Evolutionary conservation across 2,329 filamentous ascomycete genomes (phyloP), one percentile per base, ranked within the genome.

Genomic region (Coniochaeta ligniaria): DNA sequence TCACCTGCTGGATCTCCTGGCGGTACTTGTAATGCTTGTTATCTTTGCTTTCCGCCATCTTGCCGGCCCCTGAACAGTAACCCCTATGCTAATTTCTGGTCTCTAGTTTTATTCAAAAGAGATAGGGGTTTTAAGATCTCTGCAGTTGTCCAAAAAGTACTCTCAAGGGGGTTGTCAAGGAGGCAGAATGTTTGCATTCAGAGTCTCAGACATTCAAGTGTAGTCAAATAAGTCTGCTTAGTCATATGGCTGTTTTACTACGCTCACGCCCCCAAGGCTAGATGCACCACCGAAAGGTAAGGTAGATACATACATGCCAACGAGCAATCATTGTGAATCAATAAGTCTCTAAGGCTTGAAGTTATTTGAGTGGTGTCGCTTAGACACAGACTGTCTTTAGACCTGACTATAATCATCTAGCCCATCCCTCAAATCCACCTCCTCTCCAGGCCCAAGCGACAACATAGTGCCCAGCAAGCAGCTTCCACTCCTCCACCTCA

Each of bases 1-100:
- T 78, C 73, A 93, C 91, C 89, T 96, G 94, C 77, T 96, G 95
- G 78, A 99, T 99, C 82, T 99, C 95, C 79, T 96, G 92, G 74
- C 93, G 87, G 76, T 98, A 99, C 76, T 97, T 98, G 69, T 83
- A 84, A 63, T 80, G 75, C 71, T 83, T 75, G 84, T 87, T 69
- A 83, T 83, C 73, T 83, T 84, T 83, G 68, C 84, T 86, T 75
- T 95, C 90, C 67, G 86, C 82, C 89, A 92, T 93, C 60, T 72
- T 81, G 76, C 63, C 24, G 36, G 36, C 50, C 47, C 43, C 24
- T 20, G 16, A 17, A 31, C 3, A 12, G 24, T 52, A 17, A 17
- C 2, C 6, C 2, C 47, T 26, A 28, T n/a, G 22, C 5, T 52
- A 28, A 3, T 17, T 26, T 6, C 16, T 52, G 26, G 3, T 17